phyloP scores from a whole-genome alignment of 2,329 filamentous ascomycete species.

The Alternaria solani region DNA sequence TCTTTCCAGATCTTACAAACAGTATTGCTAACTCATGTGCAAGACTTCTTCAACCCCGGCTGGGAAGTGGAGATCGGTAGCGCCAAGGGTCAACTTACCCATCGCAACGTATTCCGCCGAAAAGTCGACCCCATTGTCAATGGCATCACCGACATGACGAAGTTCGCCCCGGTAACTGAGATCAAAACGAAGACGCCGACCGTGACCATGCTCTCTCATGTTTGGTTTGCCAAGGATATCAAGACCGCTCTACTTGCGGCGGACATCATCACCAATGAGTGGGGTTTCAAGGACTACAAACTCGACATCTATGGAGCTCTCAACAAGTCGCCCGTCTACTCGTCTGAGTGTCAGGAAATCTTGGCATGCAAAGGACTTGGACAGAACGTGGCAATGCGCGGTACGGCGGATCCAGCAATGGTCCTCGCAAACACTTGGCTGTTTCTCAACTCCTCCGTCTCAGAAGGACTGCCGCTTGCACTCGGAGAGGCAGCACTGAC shows the following conservation, averaged over 20 bases:
- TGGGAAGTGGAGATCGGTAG: slow-evolving; percentile 71
- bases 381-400: slow-evolving; percentile 60
- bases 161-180: slow-evolving; percentile 67
- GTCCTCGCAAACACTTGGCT: slow-evolving; percentile 55
- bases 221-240: slow-evolving; percentile 68
- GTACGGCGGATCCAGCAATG: slow-evolving; percentile 63
- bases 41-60: slow-evolving; percentile 69
- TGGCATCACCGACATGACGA: slow-evolving; percentile 70
- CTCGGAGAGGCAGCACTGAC: slow-evolving; percentile 66
- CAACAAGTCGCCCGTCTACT: slow-evolving; percentile 69
- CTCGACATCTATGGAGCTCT: slow-evolving; percentile 70
- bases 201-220: slow-evolving; percentile 71
- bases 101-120: slow-evolving; percentile 64
- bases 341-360: slow-evolving; percentile 66
- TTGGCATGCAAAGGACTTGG: slow-evolving; percentile 64
- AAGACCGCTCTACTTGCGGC: slow-evolving; percentile 70
- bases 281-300: slow-evolving; percentile 70
- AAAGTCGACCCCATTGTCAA: slow-evolving; percentile 73
- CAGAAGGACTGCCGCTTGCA: slow-evolving; percentile 64
- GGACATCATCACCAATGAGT: slow-evolving; percentile 71
- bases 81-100: slow-evolving; percentile 63
- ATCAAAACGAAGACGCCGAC: slow-evolving; percentile 67
- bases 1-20: neutral
- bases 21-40: slow-evolving; percentile 34
- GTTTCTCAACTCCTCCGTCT: slow-evolving; percentile 64